Evolutionary conservation across 805 yeast species (phyloP).

Genomic region (Starmera dryadoides): DNA sequence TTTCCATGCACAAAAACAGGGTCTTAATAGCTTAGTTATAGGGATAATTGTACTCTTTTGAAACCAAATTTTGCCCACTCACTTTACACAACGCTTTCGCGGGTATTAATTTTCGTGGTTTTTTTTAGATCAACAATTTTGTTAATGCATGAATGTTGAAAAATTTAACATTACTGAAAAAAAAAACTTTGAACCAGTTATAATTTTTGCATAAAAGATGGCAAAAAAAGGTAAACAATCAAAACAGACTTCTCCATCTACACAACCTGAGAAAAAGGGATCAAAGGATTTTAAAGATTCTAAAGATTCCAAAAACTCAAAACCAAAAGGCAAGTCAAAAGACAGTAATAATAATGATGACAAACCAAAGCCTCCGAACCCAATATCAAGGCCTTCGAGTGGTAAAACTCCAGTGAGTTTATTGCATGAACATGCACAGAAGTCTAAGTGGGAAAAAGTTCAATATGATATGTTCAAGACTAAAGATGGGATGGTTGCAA

Average conservation of each 20-base stretch:
- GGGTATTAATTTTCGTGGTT: neutral
- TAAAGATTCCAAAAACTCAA: neutral
- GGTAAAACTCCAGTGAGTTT: conserved; percentile 88
- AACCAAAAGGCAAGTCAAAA: conserved; percentile 1
- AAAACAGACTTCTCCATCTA: neutral
- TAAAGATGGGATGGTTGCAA: conserved; percentile 55
- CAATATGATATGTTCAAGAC: conserved; percentile 60
- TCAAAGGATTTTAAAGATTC: neutral
- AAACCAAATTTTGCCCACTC: too few species aligned
- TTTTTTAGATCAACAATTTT: neutral
- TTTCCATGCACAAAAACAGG: too few species aligned
- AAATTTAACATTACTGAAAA: neutral
- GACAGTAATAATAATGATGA: neutral
- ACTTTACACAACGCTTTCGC: neutral
- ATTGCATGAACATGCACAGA: conserved; percentile 81
- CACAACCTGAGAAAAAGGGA: too few species aligned
- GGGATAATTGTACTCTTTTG: too few species aligned
- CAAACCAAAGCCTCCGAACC: conserved; percentile 1
- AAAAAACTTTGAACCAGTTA: neutral
- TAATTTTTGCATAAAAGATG: neutral
- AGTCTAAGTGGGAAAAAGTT: conserved; percentile 83
- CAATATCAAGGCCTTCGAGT: conserved; percentile 18
- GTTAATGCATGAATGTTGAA: too few species aligned
- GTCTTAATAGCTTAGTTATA: neutral
- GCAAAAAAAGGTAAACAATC: neutral